Conservation (phyloP, 441 rosid species). For the Euphorbia corollata region DNA sequence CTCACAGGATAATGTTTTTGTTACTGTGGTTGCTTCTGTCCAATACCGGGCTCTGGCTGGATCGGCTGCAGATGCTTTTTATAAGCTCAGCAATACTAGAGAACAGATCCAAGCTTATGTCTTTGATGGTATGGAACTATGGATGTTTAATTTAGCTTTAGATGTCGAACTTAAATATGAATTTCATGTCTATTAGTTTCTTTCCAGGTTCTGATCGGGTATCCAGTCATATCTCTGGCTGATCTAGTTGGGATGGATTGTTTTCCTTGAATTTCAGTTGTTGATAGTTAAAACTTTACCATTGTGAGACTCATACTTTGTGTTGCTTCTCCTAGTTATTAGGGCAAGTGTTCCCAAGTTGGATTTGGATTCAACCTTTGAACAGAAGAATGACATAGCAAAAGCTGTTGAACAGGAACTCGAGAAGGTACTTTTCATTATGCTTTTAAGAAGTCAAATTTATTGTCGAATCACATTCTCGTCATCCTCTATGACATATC, state of each 20-base stretch:
- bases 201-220: neutral
- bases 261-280: neutral
- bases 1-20: constrained; percentile 61
- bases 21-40: constrained; percentile 60
- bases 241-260: neutral
- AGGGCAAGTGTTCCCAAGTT: constrained; percentile 60
- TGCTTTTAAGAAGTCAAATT: neutral
- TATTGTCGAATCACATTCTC: neutral
- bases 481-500: neutral
- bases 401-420: constrained; percentile 60
- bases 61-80: constrained; percentile 54
- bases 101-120: constrained; percentile 62
- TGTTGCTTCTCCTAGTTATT: constrained; percentile 34
- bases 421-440: constrained; percentile 36
- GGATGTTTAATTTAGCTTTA: constrained; percentile 2
- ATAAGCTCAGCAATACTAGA: constrained; percentile 57
- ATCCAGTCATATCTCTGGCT: neutral
- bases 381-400: constrained; percentile 62
- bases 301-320: constrained; percentile 2
- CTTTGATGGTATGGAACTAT: constrained; percentile 44
- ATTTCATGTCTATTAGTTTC: neutral
- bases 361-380: constrained; percentile 47
- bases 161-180: no score
- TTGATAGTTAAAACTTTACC: neutral
- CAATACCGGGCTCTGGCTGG: constrained; percentile 57